Base-by-base conservation (phyloP, 805 yeast genomes). In the Myxozyma neglecta region DNA sequence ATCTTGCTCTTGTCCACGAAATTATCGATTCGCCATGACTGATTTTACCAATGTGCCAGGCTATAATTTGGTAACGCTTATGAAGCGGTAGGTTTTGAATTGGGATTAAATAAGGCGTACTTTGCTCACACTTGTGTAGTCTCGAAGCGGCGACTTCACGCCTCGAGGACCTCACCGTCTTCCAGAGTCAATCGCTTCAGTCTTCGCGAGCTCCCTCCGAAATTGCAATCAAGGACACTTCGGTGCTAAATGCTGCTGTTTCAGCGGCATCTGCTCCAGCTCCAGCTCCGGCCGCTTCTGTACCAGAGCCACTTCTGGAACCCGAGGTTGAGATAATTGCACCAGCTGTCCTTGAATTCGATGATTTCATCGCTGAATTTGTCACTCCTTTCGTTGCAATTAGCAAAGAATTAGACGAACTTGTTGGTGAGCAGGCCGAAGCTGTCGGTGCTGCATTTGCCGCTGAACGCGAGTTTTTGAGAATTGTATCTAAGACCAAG, bases 111-210 rank as follows among this genome's bases (percentile, higher is more conserved):
- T 6, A 14, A 18, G 36, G 46, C 32, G 36, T 14, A 24, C 34
- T 13, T 6, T 24, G 20, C 50, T 36, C 40, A 40, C 32, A 40
- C 37, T 42, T 37, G 20, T 24, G 13, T 29, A 82, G 96, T 68
- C 83, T 91, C 69, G 97, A 91, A 74, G 93, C 96, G 14, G 97
- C 97, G 40, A 90, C 97, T 9, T 87, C 96, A 6, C 85, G 97
- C 53, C 83, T 91, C 68, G 97, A 91, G 71, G 97, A 91, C 73
- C 85, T 91, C 50, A 89, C 96, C 36, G 81, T 88, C 56, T 86
- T 81, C 73, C 96, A 90, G 72, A 89, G 86, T 69, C 84, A 83
- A 43, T 79, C 82, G 52, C 70, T 78, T 56, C 77, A 76, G 59
- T 55, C 52, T 32, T 24, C 46, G 45, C 53, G 50, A 11, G 58